phyloP scores from a whole-genome alignment of 768 basidiomycete species.

The Lactifluus pinguis region DNA sequence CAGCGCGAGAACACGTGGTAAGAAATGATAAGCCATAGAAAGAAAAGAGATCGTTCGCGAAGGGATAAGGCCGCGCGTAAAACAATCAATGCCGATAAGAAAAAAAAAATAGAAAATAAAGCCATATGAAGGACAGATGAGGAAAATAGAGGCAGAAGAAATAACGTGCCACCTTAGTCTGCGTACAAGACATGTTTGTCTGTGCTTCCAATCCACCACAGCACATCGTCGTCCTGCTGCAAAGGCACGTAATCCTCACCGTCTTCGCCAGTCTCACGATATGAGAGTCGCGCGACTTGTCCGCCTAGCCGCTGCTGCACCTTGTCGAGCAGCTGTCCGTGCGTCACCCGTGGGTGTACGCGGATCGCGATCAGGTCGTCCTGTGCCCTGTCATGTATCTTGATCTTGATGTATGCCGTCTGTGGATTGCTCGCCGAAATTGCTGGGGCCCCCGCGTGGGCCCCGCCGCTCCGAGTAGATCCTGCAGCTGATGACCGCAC shows the following conservation, averaged over 20 bases:
- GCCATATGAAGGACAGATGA: conserved; percentile 9
- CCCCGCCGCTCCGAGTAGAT: conserved; percentile 45
- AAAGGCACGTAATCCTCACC: conserved; percentile 57
- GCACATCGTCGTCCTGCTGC: conserved; percentile 52
- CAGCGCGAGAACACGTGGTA: background rate
- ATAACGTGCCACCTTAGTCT: conserved; percentile 33
- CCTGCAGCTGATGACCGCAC: conserved; percentile 35
- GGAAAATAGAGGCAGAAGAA: background rate
- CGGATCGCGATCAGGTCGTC: conserved; percentile 97
- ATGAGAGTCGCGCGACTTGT: conserved; percentile 60
- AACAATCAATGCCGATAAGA: conserved; percentile 5
- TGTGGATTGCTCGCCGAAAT: conserved; percentile 74
- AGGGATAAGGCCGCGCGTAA: background rate
- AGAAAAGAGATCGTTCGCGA: background rate
- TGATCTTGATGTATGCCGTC: conserved; percentile 94
- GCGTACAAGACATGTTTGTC: conserved; percentile 82
- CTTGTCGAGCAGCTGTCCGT: conserved; percentile 83
- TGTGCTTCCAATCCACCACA: conserved; percentile 65
- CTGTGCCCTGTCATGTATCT: conserved; percentile 88
- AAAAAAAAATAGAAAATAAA: background rate
- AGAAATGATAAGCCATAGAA: background rate
- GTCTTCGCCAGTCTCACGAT: conserved; percentile 61
- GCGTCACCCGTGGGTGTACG: conserved; percentile 86
- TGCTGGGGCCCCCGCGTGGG: conserved; percentile 52
- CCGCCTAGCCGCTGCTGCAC: conserved; percentile 79